phyloP scores from a whole-genome alignment of 352 stramenopile genomes.

The Phytophthora pseudosyringae region DNA sequence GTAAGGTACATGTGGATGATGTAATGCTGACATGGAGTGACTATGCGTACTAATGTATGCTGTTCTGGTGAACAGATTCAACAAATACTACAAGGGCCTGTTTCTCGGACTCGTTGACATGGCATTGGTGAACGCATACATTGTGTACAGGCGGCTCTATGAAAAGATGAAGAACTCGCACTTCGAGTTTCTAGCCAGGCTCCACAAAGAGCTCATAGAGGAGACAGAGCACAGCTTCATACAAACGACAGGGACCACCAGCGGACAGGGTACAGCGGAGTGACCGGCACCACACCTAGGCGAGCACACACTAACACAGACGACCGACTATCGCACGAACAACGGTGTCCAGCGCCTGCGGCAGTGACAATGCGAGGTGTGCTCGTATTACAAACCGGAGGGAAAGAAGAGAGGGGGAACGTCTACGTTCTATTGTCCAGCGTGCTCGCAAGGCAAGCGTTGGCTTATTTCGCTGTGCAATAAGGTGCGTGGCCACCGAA shows the following conservation, averaged over 20 bases:
- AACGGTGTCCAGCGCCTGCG: conserved; percentile 3
- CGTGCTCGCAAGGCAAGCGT: too few relatives aligned
- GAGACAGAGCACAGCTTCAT: not conserved
- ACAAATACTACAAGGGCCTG: not conserved
- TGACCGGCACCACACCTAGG: not conserved
- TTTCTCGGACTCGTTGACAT: too few relatives aligned
- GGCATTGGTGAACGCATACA: not conserved
- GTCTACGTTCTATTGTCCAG: too few relatives aligned
- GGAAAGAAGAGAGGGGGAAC: too few relatives aligned
- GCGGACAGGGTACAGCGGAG: not conserved
- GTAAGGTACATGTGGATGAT: not conserved
- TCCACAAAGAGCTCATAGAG: conserved; percentile 1
- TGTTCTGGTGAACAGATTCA: not conserved
- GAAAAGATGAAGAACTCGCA: conserved; percentile 2
- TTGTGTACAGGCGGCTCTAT: not conserved
- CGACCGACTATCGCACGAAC: not conserved
- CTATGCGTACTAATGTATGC: not conserved
- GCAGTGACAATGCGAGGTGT: conserved; percentile 2
- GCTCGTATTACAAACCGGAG: too few relatives aligned
- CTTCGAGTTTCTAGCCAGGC: not conserved
- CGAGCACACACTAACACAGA: not conserved
- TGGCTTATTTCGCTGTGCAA: too few relatives aligned
- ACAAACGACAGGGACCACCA: not conserved
- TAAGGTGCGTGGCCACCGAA: too few relatives aligned
- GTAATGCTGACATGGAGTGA: not conserved